These are phyloP conservation scores for Blepharisma japonicum DNA, from an alignment of 73 alveolate genomes.

Conservation along the genomic window DNA sequence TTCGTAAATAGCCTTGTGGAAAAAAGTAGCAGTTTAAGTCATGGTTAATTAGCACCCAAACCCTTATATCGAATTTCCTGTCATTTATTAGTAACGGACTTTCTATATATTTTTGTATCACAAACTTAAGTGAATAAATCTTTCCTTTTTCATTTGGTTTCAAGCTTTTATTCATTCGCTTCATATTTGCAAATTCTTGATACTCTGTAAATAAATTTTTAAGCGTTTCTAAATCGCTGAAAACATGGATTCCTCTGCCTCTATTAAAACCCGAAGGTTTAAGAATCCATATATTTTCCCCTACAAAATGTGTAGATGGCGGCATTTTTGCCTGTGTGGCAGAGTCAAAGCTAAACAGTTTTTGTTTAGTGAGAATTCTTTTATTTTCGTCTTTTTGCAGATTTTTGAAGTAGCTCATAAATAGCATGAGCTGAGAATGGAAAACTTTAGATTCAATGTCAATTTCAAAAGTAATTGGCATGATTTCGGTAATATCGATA, in stretches of 20 bases:
- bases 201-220: slow-evolving; percentile 45
- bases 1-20: slow-evolving; percentile 74
- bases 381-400: slow-evolving; percentile 5
- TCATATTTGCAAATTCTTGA: slow-evolving; percentile 22
- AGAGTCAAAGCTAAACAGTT: too few relatives aligned
- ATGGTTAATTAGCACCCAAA: slow-evolving; percentile 72
- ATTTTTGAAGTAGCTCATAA: slow-evolving; percentile 12
- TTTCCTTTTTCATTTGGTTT: slow-evolving; percentile 33
- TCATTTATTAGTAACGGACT: slow-evolving; percentile 70
- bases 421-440: slow-evolving; percentile 14
- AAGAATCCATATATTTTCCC: slow-evolving; percentile 69
- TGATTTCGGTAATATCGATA: slow-evolving; percentile 11
- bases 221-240: slow-evolving; percentile 47
- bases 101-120: slow-evolving; percentile 72
- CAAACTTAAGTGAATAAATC: slow-evolving; percentile 30
- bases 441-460: slow-evolving; percentile 29
- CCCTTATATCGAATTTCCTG: slow-evolving; percentile 83
- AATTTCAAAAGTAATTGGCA: slow-evolving; percentile 41
- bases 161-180: slow-evolving; percentile 26
- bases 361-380: neutral
- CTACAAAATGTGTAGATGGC: slow-evolving; percentile 52
- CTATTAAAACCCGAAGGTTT: slow-evolving; percentile 70
- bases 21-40: slow-evolving; percentile 62
- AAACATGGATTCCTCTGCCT: slow-evolving; percentile 76
- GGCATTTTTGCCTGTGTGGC: neutral